Conservation (phyloP, 257 asterid species). For the Verbena officinalis region DNA sequence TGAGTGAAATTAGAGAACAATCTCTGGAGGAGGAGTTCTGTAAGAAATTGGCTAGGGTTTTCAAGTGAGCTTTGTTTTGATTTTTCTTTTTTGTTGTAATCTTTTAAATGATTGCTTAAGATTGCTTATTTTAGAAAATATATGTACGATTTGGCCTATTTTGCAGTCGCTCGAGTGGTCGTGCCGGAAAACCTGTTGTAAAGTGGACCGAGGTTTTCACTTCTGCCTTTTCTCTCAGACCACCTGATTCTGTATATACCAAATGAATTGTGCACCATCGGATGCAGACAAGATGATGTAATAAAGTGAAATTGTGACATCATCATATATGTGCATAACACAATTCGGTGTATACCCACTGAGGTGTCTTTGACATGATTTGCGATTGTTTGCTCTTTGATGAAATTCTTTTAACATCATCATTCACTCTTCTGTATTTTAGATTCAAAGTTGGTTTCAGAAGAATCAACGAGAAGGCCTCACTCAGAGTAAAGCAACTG, state of each 20-base stretch:
- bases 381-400: conserved; percentile 5
- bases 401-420: conserved; percentile 25
- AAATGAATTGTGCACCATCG: no score
- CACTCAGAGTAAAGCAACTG: conserved; percentile 30
- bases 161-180: conserved; percentile 73
- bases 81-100: neutral
- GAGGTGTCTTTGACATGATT: neutral
- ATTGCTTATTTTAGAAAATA: neutral
- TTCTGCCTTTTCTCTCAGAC: conserved; percentile 19
- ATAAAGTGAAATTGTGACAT: no score
- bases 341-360: no score
- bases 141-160: conserved; percentile 21
- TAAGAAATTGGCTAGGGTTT: conserved; percentile 62
- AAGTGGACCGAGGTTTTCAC: conserved; percentile 82
- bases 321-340: no score
- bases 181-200: conserved; percentile 82
- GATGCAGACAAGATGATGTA: no score
- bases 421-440: conserved; percentile 28
- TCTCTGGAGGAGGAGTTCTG: conserved; percentile 48
- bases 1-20: conserved; percentile 39
- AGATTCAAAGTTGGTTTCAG: conserved; percentile 81
- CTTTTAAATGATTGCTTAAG: conserved; percentile 19
- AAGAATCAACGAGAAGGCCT: conserved; percentile 45
- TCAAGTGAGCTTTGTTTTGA: conserved; percentile 50
- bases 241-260: no score